Base-by-base conservation (phyloP, 257 asterid genomes). In the Schizonepeta tenuifolia region DNA sequence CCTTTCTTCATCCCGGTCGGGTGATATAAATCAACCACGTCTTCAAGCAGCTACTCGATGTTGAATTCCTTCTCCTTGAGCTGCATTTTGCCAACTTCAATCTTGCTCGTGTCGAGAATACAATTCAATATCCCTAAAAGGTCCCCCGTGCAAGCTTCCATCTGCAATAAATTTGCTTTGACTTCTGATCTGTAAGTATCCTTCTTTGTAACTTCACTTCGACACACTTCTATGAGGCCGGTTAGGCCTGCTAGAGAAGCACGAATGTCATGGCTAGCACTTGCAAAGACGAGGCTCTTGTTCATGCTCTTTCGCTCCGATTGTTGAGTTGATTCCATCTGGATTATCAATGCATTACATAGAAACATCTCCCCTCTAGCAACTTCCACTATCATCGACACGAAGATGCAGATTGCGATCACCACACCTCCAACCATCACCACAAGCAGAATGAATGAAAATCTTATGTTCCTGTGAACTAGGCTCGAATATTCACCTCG, bases 211-310 rank as follows among this genome's bases (percentile, higher is more conserved):
- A 77, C 82, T 28, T 79, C 80, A 6, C 40, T 12, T 0, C 81
- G 83, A 43, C 83, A 82, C 10, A 84, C 36, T 49, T 87, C 87
- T 12, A 88, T 80, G 9, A 88, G 76, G 55, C 96, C 89, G 3
- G 55, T 71, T 12, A 90, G 82, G 56, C 87, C 96, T 9, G 95
- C 92, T 50, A 88, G 76, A 21, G 87, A 75, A 31, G 88, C 89
- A 14, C 96, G 93, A 3, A 92, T 78, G 69, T 92, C 97, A 17
- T 92, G 98, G 83, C 89, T 88, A n/a, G 97, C 96, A 3, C 82
- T 85, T 1, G 90, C 92, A 51, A 87, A 88, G 26, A 95, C 96
- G 22, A 80, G 83, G 59, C 81, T 90, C 73, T 84, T 88, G 67
- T 83, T 88, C 92, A 83, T 80, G 11, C 90, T 84, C 69, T 87